Evolutionary conservation across 805 yeast species (phyloP), one percentile per base, ranked within the genome.

Genomic region (Yarrowia sp.): DNA sequence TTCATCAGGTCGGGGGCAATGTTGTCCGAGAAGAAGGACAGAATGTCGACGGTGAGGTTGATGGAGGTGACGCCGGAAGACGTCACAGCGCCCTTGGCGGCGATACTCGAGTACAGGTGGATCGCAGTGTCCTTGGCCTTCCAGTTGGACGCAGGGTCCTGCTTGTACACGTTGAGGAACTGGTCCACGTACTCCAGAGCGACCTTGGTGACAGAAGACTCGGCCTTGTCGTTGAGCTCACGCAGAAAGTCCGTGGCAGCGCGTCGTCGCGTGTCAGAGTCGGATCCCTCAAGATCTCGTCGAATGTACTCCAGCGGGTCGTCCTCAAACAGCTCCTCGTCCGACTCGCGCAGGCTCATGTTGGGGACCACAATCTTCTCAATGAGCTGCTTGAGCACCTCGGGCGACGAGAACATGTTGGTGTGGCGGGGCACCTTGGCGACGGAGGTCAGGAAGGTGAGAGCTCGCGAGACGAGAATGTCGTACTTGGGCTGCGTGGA

Each of bases 301-400:
- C 98, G 82, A 19, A 92, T 92, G 71, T 81, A 94, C 69, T 90
- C 96, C 61, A 94, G 87, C 35, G 99, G 99, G 71, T 94, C 99
- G 74, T 94, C 99, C 74, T 94, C 99, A 73, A 94, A 93, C 65
- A 86, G 74, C 73, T 96, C 99, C 69, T 90, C 90, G 71, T 94
- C 99, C 1, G 87, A 80, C 63, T 88, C 93, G 69, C 98, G 84
- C 64, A 94, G 80, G 10, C 85, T 81, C 68, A 92, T 84, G 72
- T 94, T 94, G 36, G 99, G 99, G 65, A 94, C 78, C 58, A 94
- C 84, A 65, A 94, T 87, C 67, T 88, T 86, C 68, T 87, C 89
- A 4, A 92, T 83, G 53, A 94, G 82, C 70, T 88, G 91, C 66
- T 84, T 83, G 68, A 94, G 76, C 1, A 86, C 83, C 38, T 80